A percentile compares a stretch with the other conserved stretches of the same genome.
Conservation (phyloP, 345 rosid genomes). For the Eucalyptus pauciflora region DNA sequence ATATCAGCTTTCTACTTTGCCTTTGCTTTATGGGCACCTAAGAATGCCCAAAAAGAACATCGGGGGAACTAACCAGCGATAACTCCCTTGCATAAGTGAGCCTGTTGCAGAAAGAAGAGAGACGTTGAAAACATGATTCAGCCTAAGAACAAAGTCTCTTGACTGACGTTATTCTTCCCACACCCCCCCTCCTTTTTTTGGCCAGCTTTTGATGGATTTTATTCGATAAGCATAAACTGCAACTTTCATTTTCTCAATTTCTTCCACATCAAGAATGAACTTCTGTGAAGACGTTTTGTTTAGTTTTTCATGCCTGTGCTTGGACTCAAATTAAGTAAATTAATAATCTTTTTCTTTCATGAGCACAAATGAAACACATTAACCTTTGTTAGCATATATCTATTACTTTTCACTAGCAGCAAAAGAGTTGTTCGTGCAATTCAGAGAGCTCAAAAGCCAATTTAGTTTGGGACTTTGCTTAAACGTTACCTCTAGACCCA, state of each 20-base stretch:
- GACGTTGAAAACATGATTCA: background rate
- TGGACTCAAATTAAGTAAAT: background rate
- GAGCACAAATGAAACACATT: background rate
- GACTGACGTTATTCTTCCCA: background rate
- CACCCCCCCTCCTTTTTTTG: no score
- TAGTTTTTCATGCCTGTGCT: background rate
- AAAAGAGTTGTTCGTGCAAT: background rate
- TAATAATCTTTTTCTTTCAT: background rate
- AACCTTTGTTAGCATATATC: background rate
- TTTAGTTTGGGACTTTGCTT: background rate
- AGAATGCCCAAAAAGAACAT: background rate
- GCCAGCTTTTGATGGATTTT: background rate
- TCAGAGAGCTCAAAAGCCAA: background rate
- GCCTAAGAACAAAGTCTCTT: background rate
- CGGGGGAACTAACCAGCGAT: conserved; percentile 1
- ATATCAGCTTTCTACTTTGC: no score
- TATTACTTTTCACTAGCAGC: background rate
- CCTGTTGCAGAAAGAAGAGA: conserved; percentile 6
- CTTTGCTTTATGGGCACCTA: no score
- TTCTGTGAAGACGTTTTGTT: background rate
- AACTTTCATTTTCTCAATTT: background rate
- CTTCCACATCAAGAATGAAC: background rate
- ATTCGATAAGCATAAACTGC: background rate
- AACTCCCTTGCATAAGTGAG: background rate
- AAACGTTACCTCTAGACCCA: conserved; percentile 24